Base-by-base conservation (phyloP, 768 basidiomycete genomes). In the Suillus decipiens region DNA sequence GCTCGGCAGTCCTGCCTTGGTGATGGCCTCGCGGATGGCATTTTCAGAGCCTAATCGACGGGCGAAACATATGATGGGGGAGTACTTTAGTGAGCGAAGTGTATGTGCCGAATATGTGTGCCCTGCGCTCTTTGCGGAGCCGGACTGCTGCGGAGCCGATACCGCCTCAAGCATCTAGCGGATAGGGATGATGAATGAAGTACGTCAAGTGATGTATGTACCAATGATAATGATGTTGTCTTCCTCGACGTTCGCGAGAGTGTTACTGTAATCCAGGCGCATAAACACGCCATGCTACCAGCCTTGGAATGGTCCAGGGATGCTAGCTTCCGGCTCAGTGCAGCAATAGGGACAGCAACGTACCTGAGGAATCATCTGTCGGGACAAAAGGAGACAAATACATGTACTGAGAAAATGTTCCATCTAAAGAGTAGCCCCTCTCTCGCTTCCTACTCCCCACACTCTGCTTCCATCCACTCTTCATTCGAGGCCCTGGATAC, bases 221-320 rank as follows among this genome's bases (percentile, higher is more conserved):
- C 75, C 75, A 31, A 76, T 70, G 61, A 76, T 77, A 53, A 76
- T 41, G 3, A 77, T 72, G 42, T 73, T 76, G 37, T 76, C 75
- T 14, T 70, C 76, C 22, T 67, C 14, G 58, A 77, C 69, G 10
- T 70, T 64, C 28, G 75, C 74, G 12, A 77, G 76, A 17, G 67
- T 76, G 11, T 77, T 64, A 76, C 73, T 1, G 75, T 75, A 67
- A 77, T 77, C 76, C 76, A 76, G 8, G 76, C 76, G 57, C 75
- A 76, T 31, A 76, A 67, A 73, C 76, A 77, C 0, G 68, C 72
- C 69, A 76, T 75, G 50, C 75, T 77, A 15, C 69, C 75, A 6
- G 75, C 76, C 42, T 68, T 56, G 34, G 14, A 11, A 22, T 76
- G 76, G 34, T 61, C 67, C 33, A 76, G 43, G 1, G 60, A 64